These are phyloP conservation scores for Wickerhamomyces alni DNA, from an alignment of 805 yeast genomes.

Conservation along the genomic window DNA sequence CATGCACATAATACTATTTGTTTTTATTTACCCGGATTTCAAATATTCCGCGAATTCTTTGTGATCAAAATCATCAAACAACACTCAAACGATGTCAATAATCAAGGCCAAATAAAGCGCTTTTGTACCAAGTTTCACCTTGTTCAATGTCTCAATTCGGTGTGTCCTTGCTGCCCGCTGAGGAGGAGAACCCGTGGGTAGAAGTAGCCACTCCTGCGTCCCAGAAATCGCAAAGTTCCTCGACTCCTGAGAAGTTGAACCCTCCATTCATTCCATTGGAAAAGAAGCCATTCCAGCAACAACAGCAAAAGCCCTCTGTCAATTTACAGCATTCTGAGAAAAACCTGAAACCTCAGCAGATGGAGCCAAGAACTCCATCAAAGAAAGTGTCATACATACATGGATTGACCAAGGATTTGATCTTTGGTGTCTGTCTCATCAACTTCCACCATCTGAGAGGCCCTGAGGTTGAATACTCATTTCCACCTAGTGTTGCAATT, in stretches of 20 bases:
- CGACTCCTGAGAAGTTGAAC: neutral
- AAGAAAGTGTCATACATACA: slow-evolving; percentile 12
- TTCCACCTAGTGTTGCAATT: slow-evolving; percentile 33
- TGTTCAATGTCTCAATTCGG: too few species aligned
- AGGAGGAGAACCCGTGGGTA: slow-evolving; percentile 19
- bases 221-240: neutral
- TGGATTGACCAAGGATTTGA: slow-evolving; percentile 27
- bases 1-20: too few species aligned
- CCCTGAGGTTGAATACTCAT: slow-evolving; percentile 93
- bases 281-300: neutral
- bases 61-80: neutral
- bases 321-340: too few species aligned
- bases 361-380: neutral
- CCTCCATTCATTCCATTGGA: neutral
- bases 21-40: neutral
- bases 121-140: too few species aligned
- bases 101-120: too few species aligned
- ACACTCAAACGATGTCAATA: too few species aligned
- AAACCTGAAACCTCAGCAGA: too few species aligned
- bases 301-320: too few species aligned
- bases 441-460: slow-evolving; percentile 92
- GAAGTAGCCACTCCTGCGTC: slow-evolving; percentile 5
- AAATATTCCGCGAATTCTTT: neutral
- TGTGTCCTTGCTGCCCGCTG: neutral
- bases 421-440: slow-evolving; percentile 83